phyloP scores from a whole-genome alignment of 2,329 filamentous ascomycete genomes.

The Mycosphaerella sp. region DNA sequence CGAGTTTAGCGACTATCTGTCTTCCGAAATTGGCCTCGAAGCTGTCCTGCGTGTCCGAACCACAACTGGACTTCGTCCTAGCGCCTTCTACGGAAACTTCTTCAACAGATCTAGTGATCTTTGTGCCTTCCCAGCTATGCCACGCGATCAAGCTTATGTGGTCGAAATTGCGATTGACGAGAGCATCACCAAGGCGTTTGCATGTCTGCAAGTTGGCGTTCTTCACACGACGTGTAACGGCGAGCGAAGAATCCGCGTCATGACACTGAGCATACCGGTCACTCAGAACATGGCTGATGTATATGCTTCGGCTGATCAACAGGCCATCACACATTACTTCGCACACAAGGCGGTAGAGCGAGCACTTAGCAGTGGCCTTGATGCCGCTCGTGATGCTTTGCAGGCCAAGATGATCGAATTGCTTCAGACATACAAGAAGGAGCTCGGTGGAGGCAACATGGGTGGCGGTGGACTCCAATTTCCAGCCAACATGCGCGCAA shows the following conservation, averaged over 20 bases:
- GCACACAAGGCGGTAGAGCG: constrained; percentile 96
- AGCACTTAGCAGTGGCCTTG: constrained; percentile 75
- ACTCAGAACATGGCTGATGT: constrained; percentile 85
- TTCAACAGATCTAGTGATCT: constrained; percentile 98
- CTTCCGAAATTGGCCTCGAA: constrained; percentile 90
- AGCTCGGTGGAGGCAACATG: constrained; percentile 92
- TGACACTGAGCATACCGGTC: constrained; percentile 88
- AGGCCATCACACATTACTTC: constrained; percentile 88
- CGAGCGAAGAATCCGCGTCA: constrained; percentile 86
- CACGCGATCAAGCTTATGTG: constrained; percentile 93
- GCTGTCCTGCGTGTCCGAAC: constrained; percentile 92
- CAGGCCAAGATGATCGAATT: constrained; percentile 90
- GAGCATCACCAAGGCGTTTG: constrained; percentile 80
- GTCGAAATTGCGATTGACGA: constrained; percentile 98
- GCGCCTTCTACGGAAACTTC: constrained; percentile 98
- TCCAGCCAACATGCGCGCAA: constrained; percentile 80
- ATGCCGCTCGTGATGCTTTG: constrained; percentile 82
- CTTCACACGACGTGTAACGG: constrained; percentile 97
- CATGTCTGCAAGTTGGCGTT: constrained; percentile 90
- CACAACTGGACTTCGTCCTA: constrained; percentile 91
- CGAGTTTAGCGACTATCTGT: constrained; percentile 96
- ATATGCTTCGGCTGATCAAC: constrained; percentile 91
- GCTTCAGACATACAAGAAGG: constrained; percentile 92
- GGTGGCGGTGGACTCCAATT: constrained; percentile 87
- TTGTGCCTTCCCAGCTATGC: constrained; percentile 96